Conservation (phyloP, 2,329 filamentous ascomycete species). For the Neodidymelliopsis sp. region DNA sequence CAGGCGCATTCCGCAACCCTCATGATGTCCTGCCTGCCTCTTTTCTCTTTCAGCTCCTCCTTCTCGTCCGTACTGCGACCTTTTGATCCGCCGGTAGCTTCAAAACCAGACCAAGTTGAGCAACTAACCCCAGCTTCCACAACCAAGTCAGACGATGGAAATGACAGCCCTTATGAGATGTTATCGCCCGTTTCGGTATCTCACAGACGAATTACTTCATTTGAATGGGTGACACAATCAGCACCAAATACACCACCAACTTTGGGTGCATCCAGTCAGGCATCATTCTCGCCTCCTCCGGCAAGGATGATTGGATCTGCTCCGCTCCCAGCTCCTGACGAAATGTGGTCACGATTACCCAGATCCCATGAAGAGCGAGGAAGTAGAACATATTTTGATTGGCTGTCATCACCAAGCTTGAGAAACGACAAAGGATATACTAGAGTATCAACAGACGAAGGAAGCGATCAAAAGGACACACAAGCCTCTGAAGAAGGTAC, state of each 20-base stretch:
- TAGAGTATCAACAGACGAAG: neutral
- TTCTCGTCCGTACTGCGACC: neutral
- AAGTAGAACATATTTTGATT: slow-evolving; percentile 10
- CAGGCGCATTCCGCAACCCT: too few relatives aligned
- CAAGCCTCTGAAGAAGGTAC: too few relatives aligned
- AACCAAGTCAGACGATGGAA: neutral
- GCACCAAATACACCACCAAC: slow-evolving; percentile 8
- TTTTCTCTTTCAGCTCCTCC: slow-evolving; percentile 6
- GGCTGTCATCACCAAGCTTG: slow-evolving; percentile 8
- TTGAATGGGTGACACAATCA: slow-evolving; percentile 15
- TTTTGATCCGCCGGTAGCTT: neutral
- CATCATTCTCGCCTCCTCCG: neutral
- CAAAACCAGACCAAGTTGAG: neutral
- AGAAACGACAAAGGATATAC: slow-evolving; percentile 1
- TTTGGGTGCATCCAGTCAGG: neutral
- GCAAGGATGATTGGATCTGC: neutral
- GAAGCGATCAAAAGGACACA: too few relatives aligned
- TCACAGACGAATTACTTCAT: slow-evolving; percentile 13
- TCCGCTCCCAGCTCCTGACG: slow-evolving; percentile 7
- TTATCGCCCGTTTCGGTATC: slow-evolving; percentile 13
- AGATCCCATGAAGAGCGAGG: neutral
- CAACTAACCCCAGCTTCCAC: neutral
- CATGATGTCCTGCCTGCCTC: slow-evolving; percentile 13
- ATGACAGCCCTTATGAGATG: slow-evolving; percentile 7
- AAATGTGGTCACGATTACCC: slow-evolving; percentile 2